Conservation (phyloP, 805 yeast species). For the Huiozyma naganishii region DNA sequence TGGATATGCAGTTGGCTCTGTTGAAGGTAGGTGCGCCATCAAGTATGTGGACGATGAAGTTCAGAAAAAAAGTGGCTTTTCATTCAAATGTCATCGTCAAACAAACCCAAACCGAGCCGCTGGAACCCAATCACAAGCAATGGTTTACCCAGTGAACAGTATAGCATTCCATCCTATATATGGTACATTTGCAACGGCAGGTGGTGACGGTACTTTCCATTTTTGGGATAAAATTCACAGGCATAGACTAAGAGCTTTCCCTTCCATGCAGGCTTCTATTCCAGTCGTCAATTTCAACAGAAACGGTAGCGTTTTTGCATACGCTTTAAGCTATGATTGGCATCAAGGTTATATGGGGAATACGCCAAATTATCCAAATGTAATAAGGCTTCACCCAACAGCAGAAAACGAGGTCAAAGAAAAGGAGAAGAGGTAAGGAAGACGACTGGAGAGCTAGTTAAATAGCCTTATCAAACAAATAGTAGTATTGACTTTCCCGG, state of each 20-base stretch:
- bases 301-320: slow-evolving; percentile 76
- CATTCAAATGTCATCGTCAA: slow-evolving; percentile 92
- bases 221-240: slow-evolving; percentile 94
- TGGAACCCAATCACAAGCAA: slow-evolving; percentile 43
- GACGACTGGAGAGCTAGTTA: too few species aligned
- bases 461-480: too few species aligned
- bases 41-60: slow-evolving; percentile 81
- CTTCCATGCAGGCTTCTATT: slow-evolving; percentile 55
- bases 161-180: slow-evolving; percentile 79
- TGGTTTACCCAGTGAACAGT: slow-evolving; percentile 69
- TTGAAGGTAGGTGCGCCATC: slow-evolving; percentile 93
- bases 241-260: slow-evolving; percentile 75
- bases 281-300: slow-evolving; percentile 74
- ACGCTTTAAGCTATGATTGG: slow-evolving; percentile 94
- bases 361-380: slow-evolving; percentile 62
- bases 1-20: slow-evolving; percentile 86
- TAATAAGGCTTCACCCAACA: slow-evolving; percentile 72
- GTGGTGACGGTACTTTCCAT: slow-evolving; percentile 86
- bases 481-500: too few species aligned
- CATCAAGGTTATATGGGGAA: slow-evolving; percentile 77
- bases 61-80: slow-evolving; percentile 63
- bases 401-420: slow-evolving; percentile 76
- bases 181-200: slow-evolving; percentile 90
- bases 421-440: slow-evolving; percentile 27
- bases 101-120: slow-evolving; percentile 35